phyloP scores from a whole-genome alignment of 371 early-diverging fungal genomes.

The Mucor plumbeus region DNA sequence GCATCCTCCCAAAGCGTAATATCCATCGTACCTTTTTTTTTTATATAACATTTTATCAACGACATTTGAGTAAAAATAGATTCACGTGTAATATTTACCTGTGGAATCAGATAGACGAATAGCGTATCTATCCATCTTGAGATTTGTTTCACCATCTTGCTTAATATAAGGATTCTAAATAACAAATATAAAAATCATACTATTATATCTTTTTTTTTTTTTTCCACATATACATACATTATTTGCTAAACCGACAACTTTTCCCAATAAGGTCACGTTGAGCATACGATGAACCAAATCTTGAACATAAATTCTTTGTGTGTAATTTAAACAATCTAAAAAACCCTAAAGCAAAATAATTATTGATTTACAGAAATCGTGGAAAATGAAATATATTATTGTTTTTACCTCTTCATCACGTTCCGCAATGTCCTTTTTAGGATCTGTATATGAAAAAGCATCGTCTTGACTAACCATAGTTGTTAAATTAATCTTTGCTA shows the following conservation, averaged over 20 bases:
- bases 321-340: conserved; percentile 41
- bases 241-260: conserved; percentile 41
- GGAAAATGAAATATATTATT: not conserved
- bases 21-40: conserved; percentile 33
- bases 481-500: conserved; percentile 29
- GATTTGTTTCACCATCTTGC: conserved; percentile 4
- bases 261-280: conserved; percentile 46
- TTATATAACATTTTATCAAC: not conserved
- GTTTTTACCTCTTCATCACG: conserved; percentile 40
- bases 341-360: conserved; percentile 30
- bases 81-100: conserved; percentile 29
- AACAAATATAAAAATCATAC: not conserved
- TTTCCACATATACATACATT: conserved; percentile 37
- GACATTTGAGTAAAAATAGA: conserved; percentile 14
- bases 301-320: conserved; percentile 33
- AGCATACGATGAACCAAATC: conserved; percentile 43
- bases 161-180: conserved; percentile 37
- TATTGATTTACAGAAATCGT: not conserved
- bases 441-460: not conserved
- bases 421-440: conserved; percentile 32
- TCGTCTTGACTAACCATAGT: conserved; percentile 10
- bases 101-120: conserved; percentile 40
- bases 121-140: conserved; percentile 43
- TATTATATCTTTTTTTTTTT: not conserved
- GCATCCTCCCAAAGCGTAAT: conserved; percentile 50